A percentile compares a stretch with the other conserved stretches of the same genome.
Evolutionary conservation across 2,329 filamentous ascomycete species (phyloP).

Genomic region (Orbilia blumenaviensis): DNA sequence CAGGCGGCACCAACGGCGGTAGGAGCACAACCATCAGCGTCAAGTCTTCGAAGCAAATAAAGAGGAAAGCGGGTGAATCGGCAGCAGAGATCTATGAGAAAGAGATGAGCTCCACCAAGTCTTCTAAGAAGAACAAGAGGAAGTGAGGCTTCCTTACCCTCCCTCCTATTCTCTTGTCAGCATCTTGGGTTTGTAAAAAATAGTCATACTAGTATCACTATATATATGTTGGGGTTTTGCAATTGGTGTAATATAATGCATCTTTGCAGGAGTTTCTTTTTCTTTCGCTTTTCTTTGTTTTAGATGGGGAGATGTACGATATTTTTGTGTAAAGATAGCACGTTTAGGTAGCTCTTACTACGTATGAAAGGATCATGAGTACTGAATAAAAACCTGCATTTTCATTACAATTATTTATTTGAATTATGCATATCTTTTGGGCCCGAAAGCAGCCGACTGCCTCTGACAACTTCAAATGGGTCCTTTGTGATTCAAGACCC

Average conservation of each 20-base stretch:
- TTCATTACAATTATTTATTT: background rate
- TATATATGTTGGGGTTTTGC: background rate
- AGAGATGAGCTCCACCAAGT: slow-evolving; percentile 58
- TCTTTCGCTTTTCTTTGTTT: background rate
- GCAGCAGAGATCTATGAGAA: slow-evolving; percentile 72
- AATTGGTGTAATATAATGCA: slow-evolving; percentile 13
- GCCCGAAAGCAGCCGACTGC: background rate
- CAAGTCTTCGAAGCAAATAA: slow-evolving; percentile 74
- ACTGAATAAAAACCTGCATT: background rate
- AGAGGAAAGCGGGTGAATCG: slow-evolving; percentile 74
- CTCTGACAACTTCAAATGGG: background rate
- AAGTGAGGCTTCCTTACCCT: too few relatives aligned
- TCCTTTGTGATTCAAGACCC: background rate
- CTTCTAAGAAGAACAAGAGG: slow-evolving; percentile 49
- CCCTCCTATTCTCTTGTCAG: background rate
- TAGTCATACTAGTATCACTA: too few relatives aligned
- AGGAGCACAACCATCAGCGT: slow-evolving; percentile 77
- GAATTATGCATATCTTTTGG: background rate
- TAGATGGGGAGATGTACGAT: background rate
- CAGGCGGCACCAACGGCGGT: slow-evolving; percentile 66
- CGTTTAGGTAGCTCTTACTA: background rate
- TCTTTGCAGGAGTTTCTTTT: slow-evolving; percentile 31
- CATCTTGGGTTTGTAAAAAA: background rate
- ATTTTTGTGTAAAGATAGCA: background rate
- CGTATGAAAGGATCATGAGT: background rate